Conservation (phyloP, 2,329 filamentous ascomycete genomes). For the Apiospora arundinis region DNA sequence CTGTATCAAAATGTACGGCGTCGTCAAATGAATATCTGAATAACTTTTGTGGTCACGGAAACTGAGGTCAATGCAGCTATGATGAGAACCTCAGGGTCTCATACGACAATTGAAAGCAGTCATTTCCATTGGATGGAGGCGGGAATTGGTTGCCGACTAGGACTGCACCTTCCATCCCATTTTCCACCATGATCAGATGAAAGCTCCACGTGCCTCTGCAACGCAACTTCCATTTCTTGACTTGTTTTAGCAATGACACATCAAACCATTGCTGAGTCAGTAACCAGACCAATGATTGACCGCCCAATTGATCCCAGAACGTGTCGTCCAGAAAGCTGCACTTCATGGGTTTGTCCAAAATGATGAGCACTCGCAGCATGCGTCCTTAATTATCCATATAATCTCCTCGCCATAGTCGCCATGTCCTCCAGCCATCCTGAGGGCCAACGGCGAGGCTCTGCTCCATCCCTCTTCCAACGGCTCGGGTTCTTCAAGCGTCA, state of each 20-base stretch:
- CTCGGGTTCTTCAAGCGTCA: not conserved
- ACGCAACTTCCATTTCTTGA: not conserved
- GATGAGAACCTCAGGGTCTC: too few species aligned
- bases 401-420: not conserved
- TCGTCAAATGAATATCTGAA: not conserved
- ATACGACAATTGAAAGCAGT: too few species aligned
- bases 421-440: not conserved
- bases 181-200: not conserved
- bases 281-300: not conserved
- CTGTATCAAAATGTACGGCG: not conserved
- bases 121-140: too few species aligned
- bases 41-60: not conserved
- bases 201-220: not conserved
- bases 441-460: not conserved
- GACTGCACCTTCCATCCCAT: not conserved
- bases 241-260: not conserved
- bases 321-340: not conserved
- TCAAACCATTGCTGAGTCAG: not conserved
- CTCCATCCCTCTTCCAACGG: not conserved
- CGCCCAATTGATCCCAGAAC: not conserved
- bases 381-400: not conserved
- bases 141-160: not conserved
- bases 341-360: not conserved
- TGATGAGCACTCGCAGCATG: not conserved
- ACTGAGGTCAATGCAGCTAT: too few species aligned